Base-by-base conservation (phyloP, 371 early-diverging fungal species). In the Mortierella polycephala region DNA sequence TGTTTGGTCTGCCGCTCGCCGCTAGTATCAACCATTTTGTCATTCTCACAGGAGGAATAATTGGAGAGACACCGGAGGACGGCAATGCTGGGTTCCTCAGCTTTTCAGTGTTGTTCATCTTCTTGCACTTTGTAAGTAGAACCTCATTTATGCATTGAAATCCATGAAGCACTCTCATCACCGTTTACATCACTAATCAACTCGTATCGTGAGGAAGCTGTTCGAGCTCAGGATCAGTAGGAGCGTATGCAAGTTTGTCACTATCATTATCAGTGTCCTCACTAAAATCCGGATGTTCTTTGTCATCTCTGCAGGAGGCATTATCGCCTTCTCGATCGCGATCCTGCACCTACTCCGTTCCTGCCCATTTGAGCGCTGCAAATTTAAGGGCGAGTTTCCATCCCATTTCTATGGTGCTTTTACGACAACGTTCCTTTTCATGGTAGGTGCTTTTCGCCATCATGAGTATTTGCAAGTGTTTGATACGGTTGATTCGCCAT, bases 231-330 rank as follows among this genome's bases (percentile, higher is more conserved):
- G 60, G 6, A 30, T 49, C 10, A 46, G 37, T 16, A 46, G 46
- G 20, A 21, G 49, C 5, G 60, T 60, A n/a, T 60, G 60, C 50
- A 12, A 60, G 23, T 60, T 46, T 16, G 50, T 49, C 47, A 60
- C 60, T 9, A 60, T 60, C 21, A 49, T 60, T 5, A 21, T 49
- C 20, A 47, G 46, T 11, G 23, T 44, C 20, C n/a, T 60, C 2
- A 18, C 8, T 7, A 18, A 60, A 39, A 49, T 60, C 49, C 40
- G 46, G 12, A 23, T 60, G 10, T 60, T 60, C 39, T 60, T 60
- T 13, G 7, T 60, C 16, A 49, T 60, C 47, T 49, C 49, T 16
- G 60, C 60, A 5, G 47, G 60, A 42, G 60, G 60, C 7, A 49
- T 60, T 14, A 8, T 60, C 5, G 46, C 30, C 1, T 60, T 60